phyloP scores from a whole-genome alignment of 345 rosid species.

The Eucalyptus camaldulensis region DNA sequence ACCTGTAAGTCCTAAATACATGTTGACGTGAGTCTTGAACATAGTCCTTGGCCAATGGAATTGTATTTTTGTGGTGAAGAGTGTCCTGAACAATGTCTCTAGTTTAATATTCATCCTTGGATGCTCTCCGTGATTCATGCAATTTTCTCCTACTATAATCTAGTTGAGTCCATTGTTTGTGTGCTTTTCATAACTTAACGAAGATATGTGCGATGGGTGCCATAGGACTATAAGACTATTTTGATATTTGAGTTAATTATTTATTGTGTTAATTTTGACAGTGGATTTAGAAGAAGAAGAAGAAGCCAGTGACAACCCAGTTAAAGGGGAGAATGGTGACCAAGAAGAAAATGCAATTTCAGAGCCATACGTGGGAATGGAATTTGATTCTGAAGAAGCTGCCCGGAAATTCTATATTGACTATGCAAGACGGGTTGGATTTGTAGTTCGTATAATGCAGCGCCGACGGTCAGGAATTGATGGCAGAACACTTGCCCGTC shows the following conservation, averaged over 20 bases:
- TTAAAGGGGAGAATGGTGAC: slow-evolving; percentile 20
- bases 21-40: background rate
- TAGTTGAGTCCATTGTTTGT: background rate
- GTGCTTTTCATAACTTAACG: background rate
- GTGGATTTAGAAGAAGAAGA: slow-evolving; percentile 42
- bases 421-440: slow-evolving; percentile 58
- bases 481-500: slow-evolving; percentile 65
- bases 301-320: slow-evolving; percentile 12
- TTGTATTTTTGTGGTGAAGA: background rate
- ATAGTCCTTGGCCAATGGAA: background rate
- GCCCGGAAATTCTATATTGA: slow-evolving; percentile 49
- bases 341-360: slow-evolving; percentile 15
- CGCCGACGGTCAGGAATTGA: slow-evolving; percentile 67
- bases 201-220: background rate
- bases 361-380: slow-evolving; percentile 71
- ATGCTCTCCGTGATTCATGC: background rate
- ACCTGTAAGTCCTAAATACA: background rate
- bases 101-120: background rate
- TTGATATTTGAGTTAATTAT: background rate
- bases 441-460: slow-evolving; percentile 68
- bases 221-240: background rate
- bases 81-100: background rate
- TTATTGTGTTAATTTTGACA: background rate
- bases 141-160: background rate
- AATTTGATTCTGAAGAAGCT: slow-evolving; percentile 65